Conservation (phyloP, 1,139 yeast genomes). For the Saccharomycopsis crataegensis region DNA sequence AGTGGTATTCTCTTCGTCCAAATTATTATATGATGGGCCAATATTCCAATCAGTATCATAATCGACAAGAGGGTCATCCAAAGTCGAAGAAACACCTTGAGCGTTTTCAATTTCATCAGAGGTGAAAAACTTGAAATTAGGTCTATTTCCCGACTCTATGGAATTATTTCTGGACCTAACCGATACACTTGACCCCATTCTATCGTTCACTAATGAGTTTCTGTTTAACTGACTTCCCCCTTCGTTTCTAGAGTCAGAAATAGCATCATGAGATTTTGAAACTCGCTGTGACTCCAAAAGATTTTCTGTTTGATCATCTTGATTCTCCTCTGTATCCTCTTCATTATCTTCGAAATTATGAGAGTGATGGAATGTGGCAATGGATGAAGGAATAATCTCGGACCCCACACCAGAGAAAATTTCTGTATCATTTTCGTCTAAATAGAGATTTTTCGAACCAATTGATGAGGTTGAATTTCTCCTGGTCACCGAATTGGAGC, state of each 20-base stretch:
- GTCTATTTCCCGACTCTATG: slow-evolving; percentile 22
- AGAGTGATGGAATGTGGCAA: slow-evolving; percentile 77
- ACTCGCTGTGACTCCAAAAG: background rate
- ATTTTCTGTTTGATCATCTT: slow-evolving; percentile 24
- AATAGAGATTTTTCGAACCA: slow-evolving; percentile 5
- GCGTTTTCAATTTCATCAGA: slow-evolving; percentile 79
- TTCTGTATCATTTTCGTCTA: slow-evolving; percentile 39
- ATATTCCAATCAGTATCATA: slow-evolving; percentile 67
- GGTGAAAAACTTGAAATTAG: slow-evolving; percentile 68
- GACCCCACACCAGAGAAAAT: slow-evolving; percentile 88
- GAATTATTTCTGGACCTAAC: slow-evolving; percentile 28
- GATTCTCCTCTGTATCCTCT: slow-evolving; percentile 26
- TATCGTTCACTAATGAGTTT: background rate
- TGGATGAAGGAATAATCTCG: slow-evolving; percentile 84
- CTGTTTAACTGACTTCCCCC: background rate
- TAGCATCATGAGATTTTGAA: background rate
- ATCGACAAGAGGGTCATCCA: slow-evolving; percentile 52
- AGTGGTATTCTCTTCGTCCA: background rate
- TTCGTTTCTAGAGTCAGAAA: background rate
- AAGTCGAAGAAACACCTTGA: slow-evolving; percentile 73
- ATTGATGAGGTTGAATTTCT: slow-evolving; percentile 13
- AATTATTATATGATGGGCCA: slow-evolving; percentile 34
- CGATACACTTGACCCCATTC: slow-evolving; percentile 9
- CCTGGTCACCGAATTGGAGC: slow-evolving; percentile 14
- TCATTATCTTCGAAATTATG: slow-evolving; percentile 39